Evolutionary conservation across 179 eudicot genomes (phyloP).

Genomic region (Silene noctiflora): DNA sequence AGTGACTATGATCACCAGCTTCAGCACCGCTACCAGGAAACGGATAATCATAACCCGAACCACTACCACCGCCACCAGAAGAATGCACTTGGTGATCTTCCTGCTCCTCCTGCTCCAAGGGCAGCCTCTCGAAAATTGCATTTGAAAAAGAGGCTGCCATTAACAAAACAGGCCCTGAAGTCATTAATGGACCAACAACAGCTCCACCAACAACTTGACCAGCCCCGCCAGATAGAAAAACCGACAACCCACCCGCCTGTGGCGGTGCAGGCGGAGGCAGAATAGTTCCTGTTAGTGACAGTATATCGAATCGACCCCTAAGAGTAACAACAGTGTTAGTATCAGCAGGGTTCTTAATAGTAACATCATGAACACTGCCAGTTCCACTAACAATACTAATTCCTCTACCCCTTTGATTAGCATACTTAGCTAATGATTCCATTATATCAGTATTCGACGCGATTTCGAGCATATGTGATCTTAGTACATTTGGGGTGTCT

Average conservation of each 20-base stretch:
- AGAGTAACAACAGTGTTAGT: constrained; percentile 21
- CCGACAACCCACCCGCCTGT: constrained; percentile 32
- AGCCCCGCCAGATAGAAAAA: constrained; percentile 35
- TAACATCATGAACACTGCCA: constrained; percentile 35
- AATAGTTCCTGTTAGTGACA: constrained; percentile 36
- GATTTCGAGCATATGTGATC: constrained; percentile 38
- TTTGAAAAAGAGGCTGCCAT: constrained; percentile 33
- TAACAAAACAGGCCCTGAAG: constrained; percentile 36
- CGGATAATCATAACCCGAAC: constrained; percentile 5
- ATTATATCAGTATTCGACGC: constrained; percentile 32
- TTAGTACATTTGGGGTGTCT: constrained; percentile 37
- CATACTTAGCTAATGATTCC: constrained; percentile 27
- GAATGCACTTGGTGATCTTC: constrained; percentile 15
- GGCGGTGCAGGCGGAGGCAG: constrained; percentile 46
- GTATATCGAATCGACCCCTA: constrained; percentile 39
- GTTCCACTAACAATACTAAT: constrained; percentile 32
- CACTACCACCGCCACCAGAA: constrained; percentile 15
- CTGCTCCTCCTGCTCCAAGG: constrained; percentile 17
- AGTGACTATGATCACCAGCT: constrained; percentile 19
- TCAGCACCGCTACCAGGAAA: constrained; percentile 17
- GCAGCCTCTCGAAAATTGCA: constrained; percentile 30
- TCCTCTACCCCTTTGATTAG: constrained; percentile 31
- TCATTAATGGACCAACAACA: constrained; percentile 34
- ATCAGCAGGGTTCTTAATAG: constrained; percentile 28
- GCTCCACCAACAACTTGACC: constrained; percentile 42